Evolutionary conservation across 768 basidiomycete species (phyloP).

Genomic region (Porpolomopsis calyptriformis): DNA sequence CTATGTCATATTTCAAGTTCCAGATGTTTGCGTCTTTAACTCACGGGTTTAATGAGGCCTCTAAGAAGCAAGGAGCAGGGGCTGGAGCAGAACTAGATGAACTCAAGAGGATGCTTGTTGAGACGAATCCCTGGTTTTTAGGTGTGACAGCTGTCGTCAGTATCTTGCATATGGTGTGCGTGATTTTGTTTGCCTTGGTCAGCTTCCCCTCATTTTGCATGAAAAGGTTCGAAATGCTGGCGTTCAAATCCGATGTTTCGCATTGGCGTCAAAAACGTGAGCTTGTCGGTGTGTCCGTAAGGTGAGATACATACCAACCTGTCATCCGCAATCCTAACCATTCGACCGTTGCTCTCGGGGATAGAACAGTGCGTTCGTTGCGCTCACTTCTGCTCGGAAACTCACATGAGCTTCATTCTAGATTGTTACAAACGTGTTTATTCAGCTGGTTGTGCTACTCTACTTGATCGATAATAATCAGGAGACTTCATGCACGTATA

Average conservation of each 20-base stretch:
- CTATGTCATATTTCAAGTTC: slow-evolving; percentile 82
- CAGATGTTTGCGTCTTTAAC: slow-evolving; percentile 79
- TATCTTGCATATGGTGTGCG: slow-evolving; percentile 77
- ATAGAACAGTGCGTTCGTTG: slow-evolving; percentile 41
- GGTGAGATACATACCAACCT: slow-evolving; percentile 35
- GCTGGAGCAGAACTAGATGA: slow-evolving; percentile 78
- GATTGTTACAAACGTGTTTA: slow-evolving; percentile 88
- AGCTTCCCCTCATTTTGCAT: slow-evolving; percentile 4
- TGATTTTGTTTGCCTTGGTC: slow-evolving; percentile 12
- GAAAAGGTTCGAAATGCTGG: slow-evolving; percentile 83
- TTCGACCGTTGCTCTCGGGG: slow-evolving; percentile 9
- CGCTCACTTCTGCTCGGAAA: slow-evolving; percentile 2
- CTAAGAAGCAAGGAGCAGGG: slow-evolving; percentile 58
- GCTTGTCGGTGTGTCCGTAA: slow-evolving; percentile 88
- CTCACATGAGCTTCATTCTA: slow-evolving; percentile 13
- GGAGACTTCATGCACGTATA: slow-evolving; percentile 42
- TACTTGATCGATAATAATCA: slow-evolving; percentile 94
- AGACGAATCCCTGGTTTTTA: slow-evolving; percentile 84
- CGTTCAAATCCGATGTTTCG: slow-evolving; percentile 89
- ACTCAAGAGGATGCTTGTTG: slow-evolving; percentile 86
- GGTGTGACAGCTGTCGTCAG: slow-evolving; percentile 77
- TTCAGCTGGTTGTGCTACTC: slow-evolving; percentile 80
- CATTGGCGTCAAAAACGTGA: slow-evolving; percentile 96
- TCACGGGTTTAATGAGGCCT: slow-evolving; percentile 77
- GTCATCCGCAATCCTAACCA: background rate